Evolutionary conservation across 169 alveolate species (phyloP), one percentile per base, ranked within the genome.

Genomic region (Eimeria necatrix): DNA sequence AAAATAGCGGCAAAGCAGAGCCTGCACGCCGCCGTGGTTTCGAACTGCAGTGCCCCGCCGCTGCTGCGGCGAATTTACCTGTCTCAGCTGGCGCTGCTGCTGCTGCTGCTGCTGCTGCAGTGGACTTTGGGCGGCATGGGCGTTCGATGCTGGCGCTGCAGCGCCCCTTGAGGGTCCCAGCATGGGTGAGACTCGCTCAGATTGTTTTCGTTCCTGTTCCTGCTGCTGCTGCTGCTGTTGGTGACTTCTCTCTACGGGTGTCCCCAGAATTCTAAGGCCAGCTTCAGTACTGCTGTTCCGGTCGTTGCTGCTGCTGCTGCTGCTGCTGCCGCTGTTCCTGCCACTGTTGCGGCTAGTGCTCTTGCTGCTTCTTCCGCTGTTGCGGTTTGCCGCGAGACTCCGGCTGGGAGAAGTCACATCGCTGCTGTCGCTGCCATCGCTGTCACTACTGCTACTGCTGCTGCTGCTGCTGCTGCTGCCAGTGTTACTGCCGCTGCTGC

Each of bases 81-180:
- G 85, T 32, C 56, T 14, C 10, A 9, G 46, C 41, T 32, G 41
- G 41, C 41, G 41, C 80, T 18, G 80, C 32, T 68, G 48, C 80
- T 68, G 80, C 80, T 68, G 80, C 80, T 68, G 80, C 80, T 74
- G 85, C 56, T 46, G 22, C 60, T 41, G 60, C 56, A 20, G 51
- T 2, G 22, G 22, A 51, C 85, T 46, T 41, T 7, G 12, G 9
- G 49, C 51, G 9, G 56, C 78, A 68, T 68, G 48, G 16, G 4
- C 53, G 4, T 20, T 74, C 56, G 85, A 9, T 74, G 85, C 18
- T 46, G 85, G 53, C 18, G 56, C n/a, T 46, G 20, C 51, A 14
- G n/a, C 51, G 32, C 22, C 22, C 4, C 41, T 74, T 46, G 60
- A 74, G 14, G 56, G 56, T 14, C 20, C 32, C 18, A 41, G 53